Conservation (phyloP, 495 filamentous ascomycete genomes). For the Penicillium diatomitis region DNA sequence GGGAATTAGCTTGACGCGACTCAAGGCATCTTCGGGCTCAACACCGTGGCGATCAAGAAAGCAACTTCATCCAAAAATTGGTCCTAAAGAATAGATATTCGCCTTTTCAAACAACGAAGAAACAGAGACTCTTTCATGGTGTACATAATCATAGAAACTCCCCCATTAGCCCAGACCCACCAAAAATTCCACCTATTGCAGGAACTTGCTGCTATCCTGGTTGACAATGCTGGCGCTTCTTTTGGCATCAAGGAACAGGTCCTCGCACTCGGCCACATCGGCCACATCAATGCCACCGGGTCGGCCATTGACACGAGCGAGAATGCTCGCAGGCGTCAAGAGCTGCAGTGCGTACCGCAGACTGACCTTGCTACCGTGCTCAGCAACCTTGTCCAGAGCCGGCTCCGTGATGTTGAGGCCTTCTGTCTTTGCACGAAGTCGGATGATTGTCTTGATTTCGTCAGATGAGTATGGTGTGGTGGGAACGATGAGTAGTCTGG, state of each 20-base stretch:
- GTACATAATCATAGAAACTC: slow-evolving; percentile 18
- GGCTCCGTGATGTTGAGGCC: slow-evolving; percentile 67
- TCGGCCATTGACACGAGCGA: slow-evolving; percentile 61
- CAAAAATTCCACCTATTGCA: slow-evolving; percentile 29
- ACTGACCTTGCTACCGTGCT: slow-evolving; percentile 78
- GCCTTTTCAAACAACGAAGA: slow-evolving; percentile 18
- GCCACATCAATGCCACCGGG: slow-evolving; percentile 62
- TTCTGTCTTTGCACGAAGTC: slow-evolving; percentile 73
- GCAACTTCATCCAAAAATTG: background rate
- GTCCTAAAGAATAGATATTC: slow-evolving; percentile 18
- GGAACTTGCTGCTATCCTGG: slow-evolving; percentile 54
- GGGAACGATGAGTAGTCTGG: slow-evolving; percentile 88
- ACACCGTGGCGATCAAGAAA: too few species aligned
- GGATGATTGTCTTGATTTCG: slow-evolving; percentile 85
- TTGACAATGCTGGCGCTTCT: slow-evolving; percentile 66
- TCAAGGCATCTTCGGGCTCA: too few species aligned
- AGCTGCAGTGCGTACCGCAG: slow-evolving; percentile 88
- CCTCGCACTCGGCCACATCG: slow-evolving; percentile 83
- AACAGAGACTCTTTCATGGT: slow-evolving; percentile 18
- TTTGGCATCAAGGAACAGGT: slow-evolving; percentile 82
- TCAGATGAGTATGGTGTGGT: slow-evolving; percentile 75
- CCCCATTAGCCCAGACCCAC: background rate
- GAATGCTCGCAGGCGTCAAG: slow-evolving; percentile 72
- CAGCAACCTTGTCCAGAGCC: slow-evolving; percentile 74
- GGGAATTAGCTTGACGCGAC: too few species aligned